Conservation (phyloP, 1,284 basidiomycete genomes). For the Malassezia furfur region DNA sequence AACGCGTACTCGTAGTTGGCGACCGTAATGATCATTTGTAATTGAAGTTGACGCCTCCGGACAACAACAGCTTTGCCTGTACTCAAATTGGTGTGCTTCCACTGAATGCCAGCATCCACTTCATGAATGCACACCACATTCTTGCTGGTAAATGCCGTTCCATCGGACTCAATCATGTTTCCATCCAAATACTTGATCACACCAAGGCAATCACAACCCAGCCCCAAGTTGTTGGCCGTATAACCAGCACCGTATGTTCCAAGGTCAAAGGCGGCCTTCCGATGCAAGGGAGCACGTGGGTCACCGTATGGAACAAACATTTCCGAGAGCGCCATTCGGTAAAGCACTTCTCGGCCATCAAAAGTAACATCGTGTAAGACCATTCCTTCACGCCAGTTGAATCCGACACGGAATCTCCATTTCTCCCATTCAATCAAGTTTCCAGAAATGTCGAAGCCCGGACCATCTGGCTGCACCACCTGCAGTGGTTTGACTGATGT, state of each 20-base stretch:
- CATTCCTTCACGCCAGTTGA: conserved; percentile 62
- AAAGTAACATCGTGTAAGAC: conserved; percentile 54
- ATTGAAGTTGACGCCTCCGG: conserved; percentile 67
- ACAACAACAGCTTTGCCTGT: conserved; percentile 67
- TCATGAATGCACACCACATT: conserved; percentile 86
- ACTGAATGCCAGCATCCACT: conserved; percentile 63
- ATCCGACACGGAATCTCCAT: conserved; percentile 77
- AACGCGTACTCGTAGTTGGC: conserved; percentile 75
- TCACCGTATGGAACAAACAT: conserved; percentile 52
- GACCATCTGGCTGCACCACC: conserved; percentile 78
- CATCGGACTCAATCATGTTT: conserved; percentile 38
- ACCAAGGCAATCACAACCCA: conserved; percentile 53
- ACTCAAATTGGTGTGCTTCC: conserved; percentile 64
- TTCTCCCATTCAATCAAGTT: conserved; percentile 79
- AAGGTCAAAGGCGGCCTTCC: conserved; percentile 51
- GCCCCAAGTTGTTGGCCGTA: conserved; percentile 49
- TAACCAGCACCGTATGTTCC: conserved; percentile 51
- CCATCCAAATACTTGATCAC: conserved; percentile 49
- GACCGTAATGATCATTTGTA: conserved; percentile 79
- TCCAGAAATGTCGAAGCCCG: conserved; percentile 74
- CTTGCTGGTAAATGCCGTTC: conserved; percentile 23
- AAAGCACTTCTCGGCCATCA: conserved; percentile 49
- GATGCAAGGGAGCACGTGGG: conserved; percentile 30
- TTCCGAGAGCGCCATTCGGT: conserved; percentile 51
- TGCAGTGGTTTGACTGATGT: conserved; percentile 73